phyloP scores from a whole-genome alignment of 345 rosid genomes.

The Hypericum perforatum region DNA sequence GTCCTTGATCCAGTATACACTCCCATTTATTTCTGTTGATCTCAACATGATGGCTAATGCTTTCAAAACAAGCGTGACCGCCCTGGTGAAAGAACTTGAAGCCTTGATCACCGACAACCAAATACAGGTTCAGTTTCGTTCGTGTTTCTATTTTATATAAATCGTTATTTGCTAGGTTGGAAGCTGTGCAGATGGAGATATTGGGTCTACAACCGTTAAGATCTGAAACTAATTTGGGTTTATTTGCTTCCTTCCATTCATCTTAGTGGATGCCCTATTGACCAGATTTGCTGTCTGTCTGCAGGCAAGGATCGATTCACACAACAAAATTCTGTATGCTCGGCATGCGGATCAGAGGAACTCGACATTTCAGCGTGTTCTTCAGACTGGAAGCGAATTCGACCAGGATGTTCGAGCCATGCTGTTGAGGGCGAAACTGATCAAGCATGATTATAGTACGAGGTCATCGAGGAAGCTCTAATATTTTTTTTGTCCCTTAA shows the following conservation, averaged over 20 bases:
- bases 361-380: conserved; percentile 81
- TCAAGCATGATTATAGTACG: conserved; percentile 65
- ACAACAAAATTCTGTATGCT: conserved; percentile 91
- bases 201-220: neutral
- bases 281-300: conserved; percentile 1
- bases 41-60: conserved; percentile 94
- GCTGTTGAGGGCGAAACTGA: conserved; percentile 80
- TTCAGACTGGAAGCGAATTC: conserved; percentile 87
- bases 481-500: conserved; percentile 12
- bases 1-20: conserved; percentile 96
- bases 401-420: conserved; percentile 83
- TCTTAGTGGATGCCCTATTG: neutral
- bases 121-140: conserved; percentile 54
- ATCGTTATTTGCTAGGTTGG: no score
- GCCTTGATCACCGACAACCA: conserved; percentile 86
- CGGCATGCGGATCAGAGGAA: conserved; percentile 97
- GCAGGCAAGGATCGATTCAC: conserved; percentile 98
- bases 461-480: conserved; percentile 54
- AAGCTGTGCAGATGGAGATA: no score
- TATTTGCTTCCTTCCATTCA: neutral
- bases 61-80: conserved; percentile 76
- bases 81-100: conserved; percentile 83
- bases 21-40: conserved; percentile 95
- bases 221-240: neutral
- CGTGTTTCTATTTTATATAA: neutral